Percentiles rank a stretch among this genome's conserved stretches.
phyloP scores from a whole-genome alignment of 371 early-diverging fungal species.

The Batkoa obscura region DNA sequence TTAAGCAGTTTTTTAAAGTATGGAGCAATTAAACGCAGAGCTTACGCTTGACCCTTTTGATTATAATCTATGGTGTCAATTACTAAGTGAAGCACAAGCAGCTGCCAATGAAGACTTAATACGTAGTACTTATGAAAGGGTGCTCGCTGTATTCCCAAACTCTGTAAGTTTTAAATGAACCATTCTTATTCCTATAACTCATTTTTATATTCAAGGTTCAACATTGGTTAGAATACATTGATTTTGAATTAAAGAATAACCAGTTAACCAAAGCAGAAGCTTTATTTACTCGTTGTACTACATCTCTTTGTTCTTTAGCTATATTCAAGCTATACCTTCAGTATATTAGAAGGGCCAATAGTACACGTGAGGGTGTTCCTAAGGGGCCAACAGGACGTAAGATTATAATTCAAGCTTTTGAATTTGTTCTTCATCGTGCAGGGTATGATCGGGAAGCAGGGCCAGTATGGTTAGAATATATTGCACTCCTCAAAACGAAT shows the following conservation, averaged over 20 bases:
- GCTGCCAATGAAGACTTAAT: conserved; percentile 33
- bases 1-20: too few relatives aligned
- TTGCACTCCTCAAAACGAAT: conserved; percentile 54
- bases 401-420: conserved; percentile 66
- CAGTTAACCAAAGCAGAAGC: conserved; percentile 56
- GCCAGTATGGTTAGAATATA: conserved; percentile 74
- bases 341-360: conserved; percentile 65
- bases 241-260: conserved; percentile 58
- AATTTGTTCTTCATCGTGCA: conserved; percentile 66
- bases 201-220: conserved; percentile 26
- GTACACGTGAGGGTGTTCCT: conserved; percentile 21
- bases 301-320: conserved; percentile 60
- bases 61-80: conserved; percentile 21
- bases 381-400: conserved; percentile 43
- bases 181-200: not conserved
- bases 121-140: conserved; percentile 48
- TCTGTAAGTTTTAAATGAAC: conserved; percentile 23
- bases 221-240: conserved; percentile 68
- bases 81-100: conserved; percentile 34
- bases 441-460: conserved; percentile 84
- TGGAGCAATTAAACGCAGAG: too few relatives aligned
- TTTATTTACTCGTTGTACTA: conserved; percentile 70
- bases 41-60: too few relatives aligned
- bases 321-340: conserved; percentile 76
- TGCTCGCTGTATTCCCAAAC: conserved; percentile 63